Evolutionary conservation across 2,329 filamentous ascomycete genomes (phyloP).

Genomic region (Pseudogymnoascus sp.): DNA sequence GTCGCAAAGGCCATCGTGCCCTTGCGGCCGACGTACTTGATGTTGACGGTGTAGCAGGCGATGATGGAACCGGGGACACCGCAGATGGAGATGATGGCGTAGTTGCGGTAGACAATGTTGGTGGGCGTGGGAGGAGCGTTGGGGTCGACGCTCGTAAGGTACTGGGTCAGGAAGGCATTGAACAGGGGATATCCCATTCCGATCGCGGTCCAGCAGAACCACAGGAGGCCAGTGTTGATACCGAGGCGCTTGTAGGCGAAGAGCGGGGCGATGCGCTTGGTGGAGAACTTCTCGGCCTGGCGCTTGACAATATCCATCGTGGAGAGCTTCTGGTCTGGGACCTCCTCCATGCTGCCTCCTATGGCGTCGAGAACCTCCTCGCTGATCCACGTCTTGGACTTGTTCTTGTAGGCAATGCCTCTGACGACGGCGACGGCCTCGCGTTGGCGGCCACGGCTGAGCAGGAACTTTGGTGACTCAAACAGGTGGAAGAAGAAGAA

Average conservation of each 20-base stretch:
- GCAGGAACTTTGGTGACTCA: conserved; percentile 77
- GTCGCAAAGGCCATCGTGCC: conserved; percentile 63
- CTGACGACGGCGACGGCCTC: conserved; percentile 76
- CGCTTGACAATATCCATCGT: conserved; percentile 17
- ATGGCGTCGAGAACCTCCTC: conserved; percentile 56
- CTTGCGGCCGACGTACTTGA: conserved; percentile 57
- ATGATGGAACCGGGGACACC: conserved; percentile 71
- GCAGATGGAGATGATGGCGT: conserved; percentile 67
- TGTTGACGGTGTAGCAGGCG: conserved; percentile 63
- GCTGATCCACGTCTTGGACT: conserved; percentile 64
- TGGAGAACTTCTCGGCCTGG: conserved; percentile 58
- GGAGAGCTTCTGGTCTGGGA: conserved; percentile 12
- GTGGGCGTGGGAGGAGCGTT: conserved; percentile 30
- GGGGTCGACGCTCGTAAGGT: conserved; percentile 53
- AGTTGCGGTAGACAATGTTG: conserved; percentile 62
- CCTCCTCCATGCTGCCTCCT: conserved; percentile 30
- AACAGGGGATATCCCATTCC: conserved; percentile 84
- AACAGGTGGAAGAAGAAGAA: conserved; percentile 75
- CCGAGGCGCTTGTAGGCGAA: conserved; percentile 47
- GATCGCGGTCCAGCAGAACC: conserved; percentile 76
- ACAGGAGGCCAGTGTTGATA: conserved; percentile 48
- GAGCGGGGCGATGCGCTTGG: conserved; percentile 57
- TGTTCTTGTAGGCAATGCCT: conserved; percentile 66
- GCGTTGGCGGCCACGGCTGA: conserved; percentile 64
- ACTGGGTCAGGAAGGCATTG: conserved; percentile 85